phyloP scores from a whole-genome alignment of 345 rosid species.

The Syzygium oleosum region DNA sequence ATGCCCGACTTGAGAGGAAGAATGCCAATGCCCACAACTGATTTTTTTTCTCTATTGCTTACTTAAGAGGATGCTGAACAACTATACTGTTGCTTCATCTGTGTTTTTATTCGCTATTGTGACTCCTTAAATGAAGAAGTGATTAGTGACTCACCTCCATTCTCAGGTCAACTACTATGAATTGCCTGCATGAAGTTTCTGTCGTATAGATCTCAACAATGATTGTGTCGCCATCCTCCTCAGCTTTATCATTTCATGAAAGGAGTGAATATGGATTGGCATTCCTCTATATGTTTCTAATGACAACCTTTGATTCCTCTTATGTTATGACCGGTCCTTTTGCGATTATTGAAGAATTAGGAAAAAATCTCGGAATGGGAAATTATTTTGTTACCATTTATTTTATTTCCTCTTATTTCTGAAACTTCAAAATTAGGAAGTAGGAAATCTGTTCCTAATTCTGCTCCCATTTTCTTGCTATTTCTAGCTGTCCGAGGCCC shows the following conservation, averaged over 20 bases:
- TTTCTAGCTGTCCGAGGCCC: too few species aligned
- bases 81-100: neutral
- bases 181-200: neutral
- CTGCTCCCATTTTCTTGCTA: too few species aligned
- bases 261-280: neutral
- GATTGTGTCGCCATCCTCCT: neutral
- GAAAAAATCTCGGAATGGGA: too few species aligned
- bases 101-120: neutral
- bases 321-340: neutral
- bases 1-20: neutral
- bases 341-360: neutral
- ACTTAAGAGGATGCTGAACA: neutral
- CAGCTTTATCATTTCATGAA: neutral
- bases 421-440: too few species aligned
- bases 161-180: neutral
- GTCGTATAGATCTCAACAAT: neutral
- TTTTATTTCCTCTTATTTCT: too few species aligned
- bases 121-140: neutral
- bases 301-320: neutral
- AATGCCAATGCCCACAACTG: neutral
- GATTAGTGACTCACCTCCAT: neutral
- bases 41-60: neutral
- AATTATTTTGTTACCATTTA: too few species aligned
- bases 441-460: too few species aligned
- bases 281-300: neutral